Percentiles rank a stretch among this genome's conserved stretches.
These are phyloP conservation scores for Astathelohania contejeani DNA, from an alignment of 371 early-diverging fungal genomes.

Conservation along the genomic window DNA sequence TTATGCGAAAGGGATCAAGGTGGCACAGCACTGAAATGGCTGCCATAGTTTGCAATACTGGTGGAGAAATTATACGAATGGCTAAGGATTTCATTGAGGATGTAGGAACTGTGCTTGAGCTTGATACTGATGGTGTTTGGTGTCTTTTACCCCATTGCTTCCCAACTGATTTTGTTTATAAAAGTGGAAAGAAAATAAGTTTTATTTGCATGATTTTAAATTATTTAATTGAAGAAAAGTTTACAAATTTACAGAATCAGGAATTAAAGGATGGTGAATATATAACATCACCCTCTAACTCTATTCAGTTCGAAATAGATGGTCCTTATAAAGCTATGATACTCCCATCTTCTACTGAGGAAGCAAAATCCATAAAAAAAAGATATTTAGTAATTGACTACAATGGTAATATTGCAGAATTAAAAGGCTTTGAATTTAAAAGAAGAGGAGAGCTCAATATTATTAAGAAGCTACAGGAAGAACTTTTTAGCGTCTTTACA, in stretches of 20 bases:
- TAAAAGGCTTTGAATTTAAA: slow-evolving; percentile 98
- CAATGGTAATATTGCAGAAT: slow-evolving; percentile 79
- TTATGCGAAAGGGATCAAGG: slow-evolving; percentile 93
- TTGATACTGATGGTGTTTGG: slow-evolving; percentile 99
- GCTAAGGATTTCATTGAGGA: slow-evolving; percentile 77
- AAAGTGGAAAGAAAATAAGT: slow-evolving; percentile 65
- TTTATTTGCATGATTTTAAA: slow-evolving; percentile 93
- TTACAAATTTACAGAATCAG: slow-evolving; percentile 94
- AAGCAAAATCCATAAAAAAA: slow-evolving; percentile 87
- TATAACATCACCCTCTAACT: slow-evolving; percentile 65
- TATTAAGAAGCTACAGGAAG: slow-evolving; percentile 88
- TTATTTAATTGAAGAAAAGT: slow-evolving; percentile 77
- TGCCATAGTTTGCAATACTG: slow-evolving; percentile 83
- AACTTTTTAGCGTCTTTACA: slow-evolving; percentile 74
- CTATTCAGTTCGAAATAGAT: slow-evolving; percentile 95
- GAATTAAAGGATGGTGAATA: slow-evolving; percentile 54
- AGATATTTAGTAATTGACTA: slow-evolving; percentile 91
- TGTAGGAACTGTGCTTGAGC: slow-evolving; percentile 81
- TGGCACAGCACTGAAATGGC: slow-evolving; percentile 99
- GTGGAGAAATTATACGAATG: slow-evolving; percentile 84
- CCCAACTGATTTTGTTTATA: slow-evolving; percentile 7
- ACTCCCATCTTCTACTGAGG: slow-evolving; percentile 82
- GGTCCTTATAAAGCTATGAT: slow-evolving; percentile 98
- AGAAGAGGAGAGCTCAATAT: slow-evolving; percentile 93
- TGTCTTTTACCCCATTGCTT: slow-evolving; percentile 79